Evolutionary conservation across 129 eudicot species (phyloP), one percentile per base, ranked within the genome.

Genomic region (Sambucus nigra): DNA sequence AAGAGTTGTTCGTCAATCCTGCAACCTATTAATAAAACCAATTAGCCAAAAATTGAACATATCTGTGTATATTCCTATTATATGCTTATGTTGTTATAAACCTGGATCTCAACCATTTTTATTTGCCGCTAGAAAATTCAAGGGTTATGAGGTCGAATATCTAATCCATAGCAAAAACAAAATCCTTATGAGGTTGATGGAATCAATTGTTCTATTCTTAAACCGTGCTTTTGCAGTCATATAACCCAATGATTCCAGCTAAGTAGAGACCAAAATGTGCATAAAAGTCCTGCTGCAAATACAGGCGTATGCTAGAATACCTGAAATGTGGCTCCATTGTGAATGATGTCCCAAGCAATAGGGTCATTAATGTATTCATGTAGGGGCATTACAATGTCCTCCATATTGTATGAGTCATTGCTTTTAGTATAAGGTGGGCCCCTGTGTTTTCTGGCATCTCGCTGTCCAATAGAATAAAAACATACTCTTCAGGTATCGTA

Each of bases 321-420:
- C 99, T 92, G 99, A 64, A 86, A 92, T 40, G 99, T 92, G 21
- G 96, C 99, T 62, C 99, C 99, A 69, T 92, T 92, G 74, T 86
- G 96, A 71, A 86, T 52, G 51, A 92, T 80, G 52, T 92, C 99
- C 56, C 55, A 65, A 61, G 91, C 82, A 42, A 80, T 60, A 42
- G 99, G 94, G 61, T 92, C 76, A 60, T 72, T 75, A 24, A 86
- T 92, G 56, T 74, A 92, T 60, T 86, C 78, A 65, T 74, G 81
- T 42, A 92, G 68, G 7, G 99, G 99, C 91, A 86, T 74, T 59
- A 79, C 79, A 12, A 82, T 56, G 44, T 86, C 91, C 69, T 77
- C 77, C 96, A 86, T 82, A 68, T 82, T 64, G 59, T 92, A 92
- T 8, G 99, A 64, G 73, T 82, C 77, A 49, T 77, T 66, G 15